Evolutionary conservation across 1,284 basidiomycete species (phyloP).

Genomic region (Tylopilus orsonianus): DNA sequence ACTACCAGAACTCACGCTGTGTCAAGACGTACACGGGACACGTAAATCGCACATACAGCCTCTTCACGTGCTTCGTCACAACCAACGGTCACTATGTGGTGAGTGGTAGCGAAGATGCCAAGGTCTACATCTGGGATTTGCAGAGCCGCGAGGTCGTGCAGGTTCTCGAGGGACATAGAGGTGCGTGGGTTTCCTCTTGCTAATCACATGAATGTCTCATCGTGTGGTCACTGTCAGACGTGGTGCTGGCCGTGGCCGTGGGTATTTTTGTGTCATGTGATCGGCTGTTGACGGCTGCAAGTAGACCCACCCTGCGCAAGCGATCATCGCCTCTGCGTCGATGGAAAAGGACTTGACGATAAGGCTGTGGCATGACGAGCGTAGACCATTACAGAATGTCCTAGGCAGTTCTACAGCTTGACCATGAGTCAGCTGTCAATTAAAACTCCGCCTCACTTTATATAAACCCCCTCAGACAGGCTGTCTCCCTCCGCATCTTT

Average conservation of each 20-base stretch:
- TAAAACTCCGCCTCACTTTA: conserved; percentile 27
- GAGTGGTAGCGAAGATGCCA: conserved; percentile 89
- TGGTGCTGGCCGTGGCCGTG: conserved; percentile 73
- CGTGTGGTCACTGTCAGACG: too few relatives aligned
- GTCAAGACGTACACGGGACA: conserved; percentile 92
- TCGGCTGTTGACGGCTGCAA: conserved; percentile 11
- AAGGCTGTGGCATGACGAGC: conserved; percentile 73
- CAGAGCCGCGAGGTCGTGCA: conserved; percentile 79
- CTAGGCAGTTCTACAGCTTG: conserved; percentile 7
- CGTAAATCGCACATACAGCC: conserved; percentile 76
- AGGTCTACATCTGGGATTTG: conserved; percentile 88
- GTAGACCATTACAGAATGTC: conserved; percentile 3
- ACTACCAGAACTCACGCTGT: conserved; percentile 87
- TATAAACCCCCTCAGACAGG: conserved; percentile 21
- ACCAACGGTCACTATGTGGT: conserved; percentile 67
- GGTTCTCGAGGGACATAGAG: conserved; percentile 77
- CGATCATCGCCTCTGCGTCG: conserved; percentile 77
- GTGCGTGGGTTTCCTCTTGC: conserved; percentile 45
- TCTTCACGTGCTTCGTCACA: conserved; percentile 61
- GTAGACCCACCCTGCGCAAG: conserved; percentile 70
- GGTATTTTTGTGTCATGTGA: conserved; percentile 25
- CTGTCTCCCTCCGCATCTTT: not conserved
- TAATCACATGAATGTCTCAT: too few relatives aligned
- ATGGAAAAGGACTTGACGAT: conserved; percentile 85
- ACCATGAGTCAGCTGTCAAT: conserved; percentile 11